Percentiles rank a stretch among this genome's conserved stretches.
phyloP scores from a whole-genome alignment of 768 basidiomycete species.

The Kwoniella sp. region DNA sequence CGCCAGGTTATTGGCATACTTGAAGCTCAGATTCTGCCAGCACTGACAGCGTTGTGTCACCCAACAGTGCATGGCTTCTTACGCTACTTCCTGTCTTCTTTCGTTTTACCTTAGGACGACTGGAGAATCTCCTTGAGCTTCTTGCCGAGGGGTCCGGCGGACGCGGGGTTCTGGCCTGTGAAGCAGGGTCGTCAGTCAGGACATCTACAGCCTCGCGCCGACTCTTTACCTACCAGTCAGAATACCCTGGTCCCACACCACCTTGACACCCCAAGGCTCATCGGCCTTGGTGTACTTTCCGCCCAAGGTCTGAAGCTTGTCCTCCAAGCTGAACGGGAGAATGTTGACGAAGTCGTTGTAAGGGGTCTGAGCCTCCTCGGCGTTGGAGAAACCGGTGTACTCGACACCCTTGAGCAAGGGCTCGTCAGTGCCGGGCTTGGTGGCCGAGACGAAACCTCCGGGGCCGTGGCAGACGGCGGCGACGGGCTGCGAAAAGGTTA shows the following conservation, averaged over 20 bases:
- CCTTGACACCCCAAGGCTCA: slow-evolving; percentile 58
- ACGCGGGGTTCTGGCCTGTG: slow-evolving; percentile 73
- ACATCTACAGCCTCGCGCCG: background rate
- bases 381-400: slow-evolving; percentile 67
- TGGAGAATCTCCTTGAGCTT: slow-evolving; percentile 58
- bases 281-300: slow-evolving; percentile 58
- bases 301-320: slow-evolving; percentile 31
- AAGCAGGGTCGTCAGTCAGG: slow-evolving; percentile 54
- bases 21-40: too few relatives aligned
- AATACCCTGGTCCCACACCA: slow-evolving; percentile 39
- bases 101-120: background rate
- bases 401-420: slow-evolving; percentile 62
- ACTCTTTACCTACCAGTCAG: slow-evolving; percentile 46
- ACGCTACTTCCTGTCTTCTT: background rate
- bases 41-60: too few relatives aligned
- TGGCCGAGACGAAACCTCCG: slow-evolving; percentile 61
- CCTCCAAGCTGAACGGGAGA: slow-evolving; percentile 62
- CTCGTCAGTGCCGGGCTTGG: slow-evolving; percentile 57
- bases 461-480: slow-evolving; percentile 78
- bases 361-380: slow-evolving; percentile 59
- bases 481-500: slow-evolving; percentile 52
- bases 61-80: too few relatives aligned
- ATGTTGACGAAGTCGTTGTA: slow-evolving; percentile 50
- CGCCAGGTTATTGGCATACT: too few relatives aligned
- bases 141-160: slow-evolving; percentile 59